Evolutionary conservation across 164 flowering plant genomes (phyloP).

Genomic region (Pachysandra terminalis): DNA sequence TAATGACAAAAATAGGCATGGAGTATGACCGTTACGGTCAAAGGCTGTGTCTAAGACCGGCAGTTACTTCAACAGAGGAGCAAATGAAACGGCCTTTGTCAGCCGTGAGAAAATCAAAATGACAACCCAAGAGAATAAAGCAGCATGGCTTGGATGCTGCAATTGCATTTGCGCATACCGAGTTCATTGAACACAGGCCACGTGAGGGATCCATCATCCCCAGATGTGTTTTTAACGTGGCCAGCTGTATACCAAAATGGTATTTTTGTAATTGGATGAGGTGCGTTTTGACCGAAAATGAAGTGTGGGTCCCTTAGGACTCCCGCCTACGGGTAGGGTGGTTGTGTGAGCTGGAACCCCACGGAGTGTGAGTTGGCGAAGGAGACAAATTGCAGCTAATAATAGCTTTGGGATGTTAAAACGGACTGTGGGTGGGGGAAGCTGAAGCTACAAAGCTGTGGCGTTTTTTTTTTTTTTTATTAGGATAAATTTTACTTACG

Average conservation of each 20-base stretch:
- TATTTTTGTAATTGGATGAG: neutral
- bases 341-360: conserved; percentile 26
- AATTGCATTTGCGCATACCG: neutral
- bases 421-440: too few relatives aligned
- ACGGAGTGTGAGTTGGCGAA: conserved; percentile 12
- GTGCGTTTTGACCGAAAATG: neutral
- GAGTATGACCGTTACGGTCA: too few relatives aligned
- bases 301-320: neutral
- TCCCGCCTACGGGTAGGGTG: neutral
- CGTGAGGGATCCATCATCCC: conserved; percentile 18
- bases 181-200: conserved; percentile 8
- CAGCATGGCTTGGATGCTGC: too few relatives aligned
- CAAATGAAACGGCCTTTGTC: neutral
- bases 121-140: neutral
- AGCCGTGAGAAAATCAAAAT: neutral
- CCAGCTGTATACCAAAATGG: conserved; percentile 21
- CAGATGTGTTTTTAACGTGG: conserved; percentile 21
- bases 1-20: neutral
- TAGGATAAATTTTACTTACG: too few relatives aligned
- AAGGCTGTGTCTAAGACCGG: too few relatives aligned
- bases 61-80: too few relatives aligned
- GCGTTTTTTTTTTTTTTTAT: neutral
- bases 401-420: neutral
- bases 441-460: neutral
- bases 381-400: neutral